These are phyloP conservation scores for Ashbya aceris DNA, from an alignment of 1,139 yeast genomes.

Conservation along the genomic window DNA sequence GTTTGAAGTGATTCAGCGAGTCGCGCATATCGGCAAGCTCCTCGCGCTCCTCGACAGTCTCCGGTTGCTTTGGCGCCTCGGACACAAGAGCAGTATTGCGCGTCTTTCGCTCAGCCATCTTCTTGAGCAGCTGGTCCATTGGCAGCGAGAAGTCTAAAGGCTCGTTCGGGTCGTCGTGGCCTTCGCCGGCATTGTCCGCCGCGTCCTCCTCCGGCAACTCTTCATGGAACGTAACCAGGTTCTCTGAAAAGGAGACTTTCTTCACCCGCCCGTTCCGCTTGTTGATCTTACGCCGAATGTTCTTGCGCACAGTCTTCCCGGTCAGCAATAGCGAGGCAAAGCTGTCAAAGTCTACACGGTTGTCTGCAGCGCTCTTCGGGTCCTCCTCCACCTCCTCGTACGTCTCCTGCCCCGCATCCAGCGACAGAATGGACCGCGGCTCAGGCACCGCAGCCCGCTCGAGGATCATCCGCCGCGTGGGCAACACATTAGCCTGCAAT, in stretches of 20 bases:
- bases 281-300: conserved; percentile 29
- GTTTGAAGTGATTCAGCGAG: conserved; percentile 55
- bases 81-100: conserved; percentile 24
- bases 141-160: conserved; percentile 54
- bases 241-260: conserved; percentile 64
- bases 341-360: conserved; percentile 54
- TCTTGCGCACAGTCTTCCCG: conserved; percentile 41
- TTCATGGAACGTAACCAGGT: conserved; percentile 36
- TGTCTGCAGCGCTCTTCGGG: conserved; percentile 11
- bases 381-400: conserved; percentile 27
- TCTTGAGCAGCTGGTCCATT: conserved; percentile 58
- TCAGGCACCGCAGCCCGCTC: conserved; percentile 51
- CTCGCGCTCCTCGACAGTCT: conserved; percentile 37
- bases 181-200: conserved; percentile 7
- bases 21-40: conserved; percentile 60
- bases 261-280: conserved; percentile 36
- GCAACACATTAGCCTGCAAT: conserved; percentile 34
- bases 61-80: conserved; percentile 24
- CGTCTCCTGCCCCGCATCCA: conserved; percentile 31
- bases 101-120: conserved; percentile 32
- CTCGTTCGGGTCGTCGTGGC: conserved; percentile 4
- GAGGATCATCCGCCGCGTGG: conserved; percentile 43
- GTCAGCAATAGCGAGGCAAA: conserved; percentile 68
- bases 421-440: conserved; percentile 59
- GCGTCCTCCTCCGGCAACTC: conserved; percentile 17